These are phyloP conservation scores for Pichia sp. DNA, from an alignment of 1,139 yeast species.

Conservation along the genomic window DNA sequence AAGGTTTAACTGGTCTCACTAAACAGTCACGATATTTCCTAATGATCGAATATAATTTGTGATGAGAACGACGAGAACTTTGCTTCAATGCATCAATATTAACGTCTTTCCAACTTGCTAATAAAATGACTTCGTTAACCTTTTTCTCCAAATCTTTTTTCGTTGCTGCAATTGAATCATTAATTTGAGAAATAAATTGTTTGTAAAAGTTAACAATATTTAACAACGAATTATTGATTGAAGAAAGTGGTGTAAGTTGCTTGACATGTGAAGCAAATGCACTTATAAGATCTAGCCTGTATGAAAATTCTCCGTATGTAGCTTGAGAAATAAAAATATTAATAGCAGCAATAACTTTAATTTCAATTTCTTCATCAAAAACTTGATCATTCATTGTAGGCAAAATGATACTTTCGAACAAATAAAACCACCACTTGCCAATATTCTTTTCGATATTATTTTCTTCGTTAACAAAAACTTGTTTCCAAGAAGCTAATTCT, in stretches of 20 bases:
- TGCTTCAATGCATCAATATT: constrained; percentile 90
- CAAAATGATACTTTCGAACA: constrained; percentile 68
- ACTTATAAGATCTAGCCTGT: constrained; percentile 51
- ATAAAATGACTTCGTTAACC: constrained; percentile 71
- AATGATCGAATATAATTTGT: constrained; percentile 73
- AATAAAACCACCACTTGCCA: constrained; percentile 88
- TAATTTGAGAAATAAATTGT: constrained; percentile 52
- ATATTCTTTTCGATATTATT: constrained; percentile 40
- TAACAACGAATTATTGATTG: constrained; percentile 39
- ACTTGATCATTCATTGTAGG: constrained; percentile 35
- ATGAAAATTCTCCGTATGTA: constrained; percentile 62
- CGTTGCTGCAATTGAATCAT: constrained; percentile 38
- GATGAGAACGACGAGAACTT: constrained; percentile 86
- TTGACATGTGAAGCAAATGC: constrained; percentile 55
- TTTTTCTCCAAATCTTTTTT: constrained; percentile 66
- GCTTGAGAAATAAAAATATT: constrained; percentile 72
- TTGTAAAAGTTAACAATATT: constrained; percentile 62
- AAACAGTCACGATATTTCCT: constrained; percentile 72
- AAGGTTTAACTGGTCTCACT: constrained; percentile 43
- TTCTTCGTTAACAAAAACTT: constrained; percentile 67
- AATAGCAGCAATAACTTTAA: constrained; percentile 58
- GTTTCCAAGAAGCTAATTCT: constrained; percentile 82
- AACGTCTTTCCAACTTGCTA: constrained; percentile 97
- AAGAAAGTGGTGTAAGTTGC: constrained; percentile 22
- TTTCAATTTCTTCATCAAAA: constrained; percentile 31